Percentiles rank a stretch among this genome's conserved stretches.
Conservation (phyloP, 768 basidiomycete species). For the Termitomyces titanicus region DNA sequence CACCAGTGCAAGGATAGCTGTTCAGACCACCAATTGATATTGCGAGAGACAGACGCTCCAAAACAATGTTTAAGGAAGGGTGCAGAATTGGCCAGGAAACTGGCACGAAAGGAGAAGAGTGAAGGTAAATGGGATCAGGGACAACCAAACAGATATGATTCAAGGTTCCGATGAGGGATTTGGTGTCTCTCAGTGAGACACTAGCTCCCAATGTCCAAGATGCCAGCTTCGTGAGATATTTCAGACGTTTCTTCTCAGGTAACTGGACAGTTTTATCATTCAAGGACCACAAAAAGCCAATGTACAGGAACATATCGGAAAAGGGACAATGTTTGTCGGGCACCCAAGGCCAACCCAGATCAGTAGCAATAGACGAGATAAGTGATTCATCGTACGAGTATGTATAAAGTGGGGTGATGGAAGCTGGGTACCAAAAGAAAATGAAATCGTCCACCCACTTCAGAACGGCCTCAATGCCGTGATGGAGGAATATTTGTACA, state of each 20-base stretch:
- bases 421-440: not conserved
- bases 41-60: too few relatives aligned
- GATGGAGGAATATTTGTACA: not conserved
- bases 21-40: too few relatives aligned
- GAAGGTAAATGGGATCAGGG: slow-evolving; percentile 23
- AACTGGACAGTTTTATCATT: not conserved
- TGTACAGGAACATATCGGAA: not conserved
- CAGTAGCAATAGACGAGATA: not conserved
- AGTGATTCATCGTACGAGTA: not conserved
- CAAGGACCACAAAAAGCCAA: not conserved
- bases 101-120: slow-evolving; percentile 23
- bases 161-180: slow-evolving; percentile 29
- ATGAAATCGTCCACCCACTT: slow-evolving; percentile 1
- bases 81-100: slow-evolving; percentile 16
- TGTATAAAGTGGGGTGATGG: not conserved
- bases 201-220: slow-evolving; percentile 14
- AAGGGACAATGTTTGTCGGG: not conserved
- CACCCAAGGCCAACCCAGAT: slow-evolving; percentile 2
- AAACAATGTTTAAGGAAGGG: too few relatives aligned
- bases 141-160: slow-evolving; percentile 32
- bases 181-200: slow-evolving; percentile 16
- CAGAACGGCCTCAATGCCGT: not conserved
- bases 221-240: slow-evolving; percentile 14
- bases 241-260: not conserved
- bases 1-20: too few relatives aligned